Percentiles rank a stretch among this genome's conserved stretches.
Evolutionary conservation across 768 basidiomycete species (phyloP).

Genomic region (Tulasnella sp.): DNA sequence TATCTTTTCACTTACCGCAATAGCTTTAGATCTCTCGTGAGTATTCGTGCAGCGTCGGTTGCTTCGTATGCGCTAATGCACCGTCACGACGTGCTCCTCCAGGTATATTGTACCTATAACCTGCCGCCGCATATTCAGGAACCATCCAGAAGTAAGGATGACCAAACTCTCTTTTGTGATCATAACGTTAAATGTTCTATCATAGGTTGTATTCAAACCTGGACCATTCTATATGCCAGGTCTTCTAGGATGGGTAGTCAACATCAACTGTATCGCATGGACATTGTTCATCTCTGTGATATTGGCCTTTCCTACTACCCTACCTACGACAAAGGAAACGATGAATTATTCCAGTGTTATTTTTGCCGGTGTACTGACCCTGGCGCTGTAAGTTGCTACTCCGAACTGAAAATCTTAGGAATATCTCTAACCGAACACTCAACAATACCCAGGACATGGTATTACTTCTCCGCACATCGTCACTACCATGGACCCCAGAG

Average conservation of each 20-base stretch:
- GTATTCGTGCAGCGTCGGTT: neutral
- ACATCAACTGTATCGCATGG: slow-evolving; percentile 44
- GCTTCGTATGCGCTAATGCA: neutral
- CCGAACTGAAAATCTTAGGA: neutral
- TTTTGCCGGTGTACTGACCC: slow-evolving; percentile 11
- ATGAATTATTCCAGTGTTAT: slow-evolving; percentile 75
- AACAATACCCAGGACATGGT: slow-evolving; percentile 9
- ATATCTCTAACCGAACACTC: neutral
- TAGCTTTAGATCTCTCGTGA: neutral
- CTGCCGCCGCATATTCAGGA: slow-evolving; percentile 47
- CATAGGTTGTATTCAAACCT: slow-evolving; percentile 69
- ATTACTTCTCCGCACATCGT: slow-evolving; percentile 4
- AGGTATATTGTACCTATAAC: slow-evolving; percentile 78
- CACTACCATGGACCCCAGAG: slow-evolving; percentile 13
- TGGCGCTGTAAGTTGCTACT: slow-evolving; percentile 4
- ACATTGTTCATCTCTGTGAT: slow-evolving; percentile 17
- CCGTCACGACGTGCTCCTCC: slow-evolving; percentile 24
- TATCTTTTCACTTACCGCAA: too few species aligned
- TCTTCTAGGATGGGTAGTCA: slow-evolving; percentile 44
- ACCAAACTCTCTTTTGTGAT: too few species aligned
- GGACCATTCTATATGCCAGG: slow-evolving; percentile 79
- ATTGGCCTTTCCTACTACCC: slow-evolving; percentile 46
- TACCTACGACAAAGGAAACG: slow-evolving; percentile 53
- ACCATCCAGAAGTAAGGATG: slow-evolving; percentile 75
- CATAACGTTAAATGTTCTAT: too few species aligned